Percentiles rank a stretch among this genome's conserved stretches.
Conservation (phyloP, 1,139 yeast species). For the Candida glucosophila region DNA sequence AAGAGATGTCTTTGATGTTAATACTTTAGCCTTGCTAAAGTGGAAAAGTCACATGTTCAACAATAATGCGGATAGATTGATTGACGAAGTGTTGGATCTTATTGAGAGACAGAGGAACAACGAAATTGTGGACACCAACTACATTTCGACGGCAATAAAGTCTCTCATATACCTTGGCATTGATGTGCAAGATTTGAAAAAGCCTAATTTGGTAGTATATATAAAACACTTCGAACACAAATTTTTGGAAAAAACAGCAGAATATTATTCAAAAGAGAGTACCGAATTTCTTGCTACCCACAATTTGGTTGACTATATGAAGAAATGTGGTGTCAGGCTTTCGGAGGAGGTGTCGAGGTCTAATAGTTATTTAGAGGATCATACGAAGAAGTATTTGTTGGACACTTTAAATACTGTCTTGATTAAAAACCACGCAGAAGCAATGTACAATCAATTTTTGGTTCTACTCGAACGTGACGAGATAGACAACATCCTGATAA, state of each 20-base stretch:
- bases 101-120: slow-evolving; percentile 76
- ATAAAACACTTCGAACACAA: slow-evolving; percentile 69
- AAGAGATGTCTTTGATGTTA: slow-evolving; percentile 82
- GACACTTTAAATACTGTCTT: slow-evolving; percentile 69
- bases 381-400: slow-evolving; percentile 69
- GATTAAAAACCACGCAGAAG: slow-evolving; percentile 70
- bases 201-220: slow-evolving; percentile 76
- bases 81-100: slow-evolving; percentile 65
- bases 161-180: slow-evolving; percentile 76
- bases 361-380: slow-evolving; percentile 75
- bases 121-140: slow-evolving; percentile 59
- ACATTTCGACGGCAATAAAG: slow-evolving; percentile 67
- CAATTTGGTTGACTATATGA: slow-evolving; percentile 86
- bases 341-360: slow-evolving; percentile 77
- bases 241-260: slow-evolving; percentile 65
- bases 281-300: slow-evolving; percentile 56
- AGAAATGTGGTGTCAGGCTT: slow-evolving; percentile 73
- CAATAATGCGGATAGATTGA: slow-evolving; percentile 49
- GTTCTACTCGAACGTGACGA: slow-evolving; percentile 68
- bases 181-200: slow-evolving; percentile 75
- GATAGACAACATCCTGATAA: slow-evolving; percentile 66
- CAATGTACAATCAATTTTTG: slow-evolving; percentile 71
- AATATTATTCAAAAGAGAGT: slow-evolving; percentile 68
- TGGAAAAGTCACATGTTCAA: slow-evolving; percentile 85
- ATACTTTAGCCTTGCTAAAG: slow-evolving; percentile 74